Evolutionary conservation across 805 yeast genomes (phyloP), one percentile per base, ranked within the genome.

Genomic region (Ogataea haglerorum): DNA sequence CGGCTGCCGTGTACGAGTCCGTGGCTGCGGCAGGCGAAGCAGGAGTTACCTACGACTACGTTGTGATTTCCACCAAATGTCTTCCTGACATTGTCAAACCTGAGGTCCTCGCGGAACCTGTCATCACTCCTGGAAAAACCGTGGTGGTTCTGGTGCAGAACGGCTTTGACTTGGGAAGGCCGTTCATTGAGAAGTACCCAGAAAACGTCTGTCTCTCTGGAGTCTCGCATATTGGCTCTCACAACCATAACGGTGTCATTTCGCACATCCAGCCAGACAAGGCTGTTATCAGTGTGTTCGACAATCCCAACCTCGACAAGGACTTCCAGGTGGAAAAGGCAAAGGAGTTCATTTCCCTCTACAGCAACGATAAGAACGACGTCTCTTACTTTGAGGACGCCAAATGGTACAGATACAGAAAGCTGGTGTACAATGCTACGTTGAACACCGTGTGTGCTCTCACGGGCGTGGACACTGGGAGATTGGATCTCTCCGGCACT

Each of bases 381-480:
- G 64, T 69, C 47, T 50, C 51, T 21, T 66, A 66, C 43, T 70
- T 64, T 40, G 65, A 65, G 9, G 67, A 75, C 49, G 74, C 72
- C 36, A 69, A 69, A 54, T 66, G 57, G 56, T 66, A 73, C 28
- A 67, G 93, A 48, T 81, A 85, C 79, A 65, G 71, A 40, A 84
- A 84, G 57, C 68, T 84, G 49, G 69, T 84, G 12, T 84, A 83
- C 65, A 84, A 83, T 54, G 80, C 84, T n/a, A 64, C 80, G 1
- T 67, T 79, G 56, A 84, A 84, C 63, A 72, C 89, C 6, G 62
- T 75, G 5, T 70, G 82, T 45, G 77, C 86, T 0, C 57, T 82
- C 34, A 73, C 82, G 2, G 73, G 73, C 10, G 59, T 78, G 8
- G 87, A 81, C 50, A 69, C 73, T n/a, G 84, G 82, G 14, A 68